Percentiles rank a stretch among this genome's conserved stretches.
phyloP scores from a whole-genome alignment of 2,329 filamentous ascomycete species.

The Nemania bipapillata region DNA sequence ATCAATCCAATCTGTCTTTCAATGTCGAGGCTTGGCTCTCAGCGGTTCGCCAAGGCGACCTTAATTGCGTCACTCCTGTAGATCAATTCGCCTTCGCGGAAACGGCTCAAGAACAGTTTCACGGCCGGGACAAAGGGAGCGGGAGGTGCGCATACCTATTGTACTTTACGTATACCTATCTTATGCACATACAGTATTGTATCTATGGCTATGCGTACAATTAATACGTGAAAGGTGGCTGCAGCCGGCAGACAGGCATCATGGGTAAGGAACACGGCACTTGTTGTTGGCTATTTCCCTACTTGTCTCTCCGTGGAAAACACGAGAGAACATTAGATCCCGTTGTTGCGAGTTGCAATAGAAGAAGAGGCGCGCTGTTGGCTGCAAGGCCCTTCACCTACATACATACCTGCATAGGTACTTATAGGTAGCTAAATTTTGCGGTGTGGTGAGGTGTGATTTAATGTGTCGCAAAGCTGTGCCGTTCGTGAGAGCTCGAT shows the following conservation, averaged over 20 bases:
- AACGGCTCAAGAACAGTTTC: constrained; percentile 10
- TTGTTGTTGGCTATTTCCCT: constrained; percentile 3
- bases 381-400: not conserved
- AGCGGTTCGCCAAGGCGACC: constrained; percentile 1
- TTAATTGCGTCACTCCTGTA: constrained; percentile 26
- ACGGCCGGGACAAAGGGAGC: constrained; percentile 1
- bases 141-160: constrained; percentile 5
- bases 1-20: constrained; percentile 3
- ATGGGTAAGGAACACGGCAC: constrained; percentile 8
- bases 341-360: not conserved
- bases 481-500: not conserved
- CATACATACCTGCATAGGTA: not conserved
- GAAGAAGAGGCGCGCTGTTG: not conserved
- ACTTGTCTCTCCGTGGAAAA: not conserved
- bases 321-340: not conserved
- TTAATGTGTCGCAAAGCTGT: not conserved
- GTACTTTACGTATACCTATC: too few species aligned
- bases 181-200: too few species aligned
- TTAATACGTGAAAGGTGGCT: not conserved
- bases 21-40: constrained; percentile 13
- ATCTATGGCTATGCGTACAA: not conserved
- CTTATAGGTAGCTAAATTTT: not conserved
- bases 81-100: constrained; percentile 1
- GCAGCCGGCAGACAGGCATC: not conserved
- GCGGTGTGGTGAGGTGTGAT: too few species aligned